Evolutionary conservation across 2,329 filamentous ascomycete genomes (phyloP).

Genomic region (Simplicillium sp.): DNA sequence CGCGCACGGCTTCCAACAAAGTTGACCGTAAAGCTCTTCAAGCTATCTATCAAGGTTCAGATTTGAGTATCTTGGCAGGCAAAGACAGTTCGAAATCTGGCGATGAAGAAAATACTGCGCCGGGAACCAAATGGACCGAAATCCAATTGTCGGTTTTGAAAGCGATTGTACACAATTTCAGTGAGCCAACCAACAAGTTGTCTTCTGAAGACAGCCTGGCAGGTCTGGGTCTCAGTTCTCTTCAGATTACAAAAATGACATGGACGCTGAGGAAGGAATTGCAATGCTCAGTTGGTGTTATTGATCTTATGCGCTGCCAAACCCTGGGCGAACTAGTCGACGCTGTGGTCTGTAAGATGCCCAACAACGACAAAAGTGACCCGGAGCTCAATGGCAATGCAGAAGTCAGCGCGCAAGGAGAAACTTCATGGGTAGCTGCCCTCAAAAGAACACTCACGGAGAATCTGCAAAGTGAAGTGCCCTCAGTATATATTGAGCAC

Average conservation of each 20-base stretch:
- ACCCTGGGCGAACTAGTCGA: constrained; percentile 12
- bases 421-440: constrained; percentile 7
- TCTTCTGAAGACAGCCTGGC: constrained; percentile 12
- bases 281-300: constrained; percentile 10
- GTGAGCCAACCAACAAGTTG: constrained; percentile 1
- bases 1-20: constrained; percentile 23
- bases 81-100: too few species aligned
- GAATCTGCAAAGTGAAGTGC: constrained; percentile 7
- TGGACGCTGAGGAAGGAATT: constrained; percentile 12
- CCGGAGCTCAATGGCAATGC: too few species aligned
- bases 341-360: constrained; percentile 5
- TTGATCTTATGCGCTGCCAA: constrained; percentile 14
- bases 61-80: constrained; percentile 5
- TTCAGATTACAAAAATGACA: constrained; percentile 14
- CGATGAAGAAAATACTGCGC: not conserved
- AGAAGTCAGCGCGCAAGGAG: too few species aligned
- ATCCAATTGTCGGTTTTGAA: constrained; percentile 8
- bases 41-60: constrained; percentile 11
- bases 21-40: constrained; percentile 20
- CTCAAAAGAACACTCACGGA: constrained; percentile 7
- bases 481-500: constrained; percentile 7
- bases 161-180: constrained; percentile 6
- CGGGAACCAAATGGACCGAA: constrained; percentile 6
- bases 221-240: constrained; percentile 13
- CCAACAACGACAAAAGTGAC: too few species aligned